These are phyloP conservation scores for Pythium graminicola DNA, from an alignment of 352 stramenopile genomes.

Conservation along the genomic window DNA sequence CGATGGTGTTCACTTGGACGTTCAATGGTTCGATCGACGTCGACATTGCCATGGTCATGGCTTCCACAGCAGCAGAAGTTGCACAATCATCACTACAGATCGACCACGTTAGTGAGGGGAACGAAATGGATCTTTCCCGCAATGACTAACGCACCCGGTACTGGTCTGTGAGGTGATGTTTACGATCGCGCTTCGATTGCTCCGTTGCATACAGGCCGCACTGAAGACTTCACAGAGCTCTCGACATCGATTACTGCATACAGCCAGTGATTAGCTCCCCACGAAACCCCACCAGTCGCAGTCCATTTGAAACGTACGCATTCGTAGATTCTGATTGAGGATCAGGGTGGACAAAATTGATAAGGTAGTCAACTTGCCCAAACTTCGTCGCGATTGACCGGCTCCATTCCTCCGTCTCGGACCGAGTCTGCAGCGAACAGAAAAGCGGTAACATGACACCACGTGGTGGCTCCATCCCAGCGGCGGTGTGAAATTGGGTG, in stretches of 20 bases:
- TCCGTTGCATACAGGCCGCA: conserved; percentile 22
- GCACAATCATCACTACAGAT: neutral
- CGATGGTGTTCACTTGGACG: conserved; percentile 52
- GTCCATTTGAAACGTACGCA: no score
- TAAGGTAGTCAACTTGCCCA: conserved; percentile 53
- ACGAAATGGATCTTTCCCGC: neutral
- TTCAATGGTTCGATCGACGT: conserved; percentile 32
- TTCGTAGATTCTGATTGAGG: neutral
- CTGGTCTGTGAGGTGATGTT: conserved; percentile 25
- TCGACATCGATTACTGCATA: conserved; percentile 22
- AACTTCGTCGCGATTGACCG: conserved; percentile 48
- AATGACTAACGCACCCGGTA: conserved; percentile 12
- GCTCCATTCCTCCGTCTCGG: conserved; percentile 55
- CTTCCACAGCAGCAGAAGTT: conserved; percentile 21
- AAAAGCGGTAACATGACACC: conserved; percentile 54
- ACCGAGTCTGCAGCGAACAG: conserved; percentile 36
- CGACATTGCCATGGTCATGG: conserved; percentile 36
- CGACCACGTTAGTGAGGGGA: no score
- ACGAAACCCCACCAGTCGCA: conserved; percentile 7
- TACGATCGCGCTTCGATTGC: conserved; percentile 20
- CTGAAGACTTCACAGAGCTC: conserved; percentile 28
- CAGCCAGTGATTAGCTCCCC: neutral
- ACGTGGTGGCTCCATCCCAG: conserved; percentile 31
- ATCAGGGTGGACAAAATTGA: conserved; percentile 48
- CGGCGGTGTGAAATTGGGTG: conserved; percentile 38